Evolutionary conservation across 768 basidiomycete species (phyloP).

Genomic region (Boletellus ananas): DNA sequence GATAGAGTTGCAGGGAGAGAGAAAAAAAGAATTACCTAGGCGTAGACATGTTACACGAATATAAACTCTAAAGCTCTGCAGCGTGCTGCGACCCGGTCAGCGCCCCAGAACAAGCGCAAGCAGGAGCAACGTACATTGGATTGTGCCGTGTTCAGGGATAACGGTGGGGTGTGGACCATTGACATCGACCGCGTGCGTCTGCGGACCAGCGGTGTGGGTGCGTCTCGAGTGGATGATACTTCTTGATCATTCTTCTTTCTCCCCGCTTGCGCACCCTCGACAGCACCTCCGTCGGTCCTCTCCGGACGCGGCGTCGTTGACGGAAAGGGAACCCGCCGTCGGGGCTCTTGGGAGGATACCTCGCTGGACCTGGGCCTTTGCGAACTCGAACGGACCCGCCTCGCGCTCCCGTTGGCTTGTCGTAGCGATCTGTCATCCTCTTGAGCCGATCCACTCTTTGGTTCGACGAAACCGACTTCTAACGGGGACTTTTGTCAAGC

Average conservation of each 20-base stretch:
- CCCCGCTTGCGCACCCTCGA: neutral
- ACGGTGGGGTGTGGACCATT: slow-evolving; percentile 18
- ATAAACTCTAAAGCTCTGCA: slow-evolving; percentile 21
- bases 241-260: neutral
- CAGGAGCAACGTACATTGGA: slow-evolving; percentile 12
- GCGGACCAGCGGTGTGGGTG: slow-evolving; percentile 14
- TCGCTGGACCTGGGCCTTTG: slow-evolving; percentile 8
- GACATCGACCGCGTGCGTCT: slow-evolving; percentile 29
- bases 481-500: neutral
- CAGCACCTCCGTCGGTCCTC: neutral
- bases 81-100: slow-evolving; percentile 18
- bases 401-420: slow-evolving; percentile 4
- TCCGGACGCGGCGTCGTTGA: neutral
- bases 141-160: slow-evolving; percentile 7
- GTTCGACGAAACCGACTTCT: slow-evolving; percentile 20
- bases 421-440: neutral
- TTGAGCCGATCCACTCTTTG: neutral
- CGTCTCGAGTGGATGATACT: neutral
- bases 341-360: neutral
- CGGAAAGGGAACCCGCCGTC: neutral
- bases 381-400: slow-evolving; percentile 4
- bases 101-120: neutral
- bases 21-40: slow-evolving; percentile 4
- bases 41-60: slow-evolving; percentile 1
- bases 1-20: neutral